These are phyloP conservation scores for Chalaropsis ovoidea DNA, from an alignment of 2,329 filamentous ascomycete genomes.

Conservation along the genomic window DNA sequence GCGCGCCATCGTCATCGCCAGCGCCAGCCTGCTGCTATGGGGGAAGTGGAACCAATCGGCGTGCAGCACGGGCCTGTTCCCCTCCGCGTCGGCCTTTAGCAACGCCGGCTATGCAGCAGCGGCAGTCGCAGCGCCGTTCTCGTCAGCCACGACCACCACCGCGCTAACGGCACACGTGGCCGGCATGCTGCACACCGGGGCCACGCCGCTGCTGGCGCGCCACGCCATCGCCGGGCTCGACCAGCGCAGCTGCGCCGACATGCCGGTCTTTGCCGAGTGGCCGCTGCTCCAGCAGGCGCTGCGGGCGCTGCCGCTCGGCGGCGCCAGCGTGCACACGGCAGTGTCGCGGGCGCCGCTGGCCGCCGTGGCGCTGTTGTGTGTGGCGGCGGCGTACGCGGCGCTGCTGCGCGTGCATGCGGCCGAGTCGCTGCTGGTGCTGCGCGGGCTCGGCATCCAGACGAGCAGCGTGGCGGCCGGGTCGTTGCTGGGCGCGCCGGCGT, in stretches of 20 bases:
- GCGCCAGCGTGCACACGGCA: constrained; percentile 32
- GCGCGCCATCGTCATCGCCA: constrained; percentile 36
- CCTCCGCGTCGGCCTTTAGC: constrained; percentile 5
- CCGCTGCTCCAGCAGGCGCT: constrained; percentile 32
- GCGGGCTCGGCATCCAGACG: constrained; percentile 84
- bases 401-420: constrained; percentile 46
- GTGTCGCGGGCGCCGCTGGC: constrained; percentile 35
- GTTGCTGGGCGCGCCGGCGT: constrained; percentile 50
- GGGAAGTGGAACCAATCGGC: constrained; percentile 37
- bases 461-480: constrained; percentile 43
- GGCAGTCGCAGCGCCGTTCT: not conserved
- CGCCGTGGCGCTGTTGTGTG: constrained; percentile 35
- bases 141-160: not conserved
- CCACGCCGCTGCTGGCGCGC: not conserved
- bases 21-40: constrained; percentile 42
- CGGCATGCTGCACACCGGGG: not conserved
- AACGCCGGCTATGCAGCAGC: not conserved
- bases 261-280: constrained; percentile 29
- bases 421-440: constrained; percentile 80
- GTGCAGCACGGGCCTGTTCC: constrained; percentile 21
- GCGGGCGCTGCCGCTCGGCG: constrained; percentile 36
- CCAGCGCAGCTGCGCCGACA: constrained; percentile 28
- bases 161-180: not conserved
- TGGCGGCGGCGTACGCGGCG: constrained; percentile 35
- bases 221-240: constrained; percentile 26